phyloP scores from a whole-genome alignment of 257 asterid species.

The Capsicum rhomboideum region DNA sequence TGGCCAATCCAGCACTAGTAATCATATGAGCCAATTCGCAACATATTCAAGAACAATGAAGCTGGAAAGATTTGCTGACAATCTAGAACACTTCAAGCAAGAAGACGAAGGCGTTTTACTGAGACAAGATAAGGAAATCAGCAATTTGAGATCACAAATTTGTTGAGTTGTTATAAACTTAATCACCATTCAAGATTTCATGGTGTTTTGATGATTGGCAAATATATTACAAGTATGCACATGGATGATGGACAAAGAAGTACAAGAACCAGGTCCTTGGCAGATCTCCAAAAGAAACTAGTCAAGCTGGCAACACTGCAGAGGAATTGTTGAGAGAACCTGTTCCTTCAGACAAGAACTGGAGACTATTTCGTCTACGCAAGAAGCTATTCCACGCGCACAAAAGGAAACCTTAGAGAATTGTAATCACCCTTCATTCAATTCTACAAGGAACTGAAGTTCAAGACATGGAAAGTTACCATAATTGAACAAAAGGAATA shows the following conservation, averaged over 20 bases:
- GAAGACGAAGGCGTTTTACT: constrained; percentile 50
- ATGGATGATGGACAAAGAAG: neutral
- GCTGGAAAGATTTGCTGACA: constrained; percentile 49
- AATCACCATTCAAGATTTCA: neutral
- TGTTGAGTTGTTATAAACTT: neutral
- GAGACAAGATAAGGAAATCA: constrained; percentile 52
- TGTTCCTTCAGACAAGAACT: neutral
- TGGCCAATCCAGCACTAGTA: neutral
- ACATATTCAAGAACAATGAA: constrained; percentile 62
- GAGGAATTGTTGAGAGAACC: neutral
- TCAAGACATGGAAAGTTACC: neutral
- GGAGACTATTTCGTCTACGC: neutral
- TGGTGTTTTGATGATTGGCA: neutral
- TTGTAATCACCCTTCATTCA: neutral
- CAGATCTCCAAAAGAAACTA: neutral
- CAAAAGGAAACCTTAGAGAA: neutral
- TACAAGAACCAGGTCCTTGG: neutral
- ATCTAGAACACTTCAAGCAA: constrained; percentile 49
- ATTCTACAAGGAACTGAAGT: neutral
- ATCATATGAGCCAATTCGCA: constrained; percentile 28
- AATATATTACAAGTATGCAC: too few relatives aligned
- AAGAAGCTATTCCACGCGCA: neutral
- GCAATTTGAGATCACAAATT: constrained; percentile 18
- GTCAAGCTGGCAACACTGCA: neutral
- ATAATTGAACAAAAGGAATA: neutral